Conservation (phyloP, 768 basidiomycete genomes). For the Imleria badia region DNA sequence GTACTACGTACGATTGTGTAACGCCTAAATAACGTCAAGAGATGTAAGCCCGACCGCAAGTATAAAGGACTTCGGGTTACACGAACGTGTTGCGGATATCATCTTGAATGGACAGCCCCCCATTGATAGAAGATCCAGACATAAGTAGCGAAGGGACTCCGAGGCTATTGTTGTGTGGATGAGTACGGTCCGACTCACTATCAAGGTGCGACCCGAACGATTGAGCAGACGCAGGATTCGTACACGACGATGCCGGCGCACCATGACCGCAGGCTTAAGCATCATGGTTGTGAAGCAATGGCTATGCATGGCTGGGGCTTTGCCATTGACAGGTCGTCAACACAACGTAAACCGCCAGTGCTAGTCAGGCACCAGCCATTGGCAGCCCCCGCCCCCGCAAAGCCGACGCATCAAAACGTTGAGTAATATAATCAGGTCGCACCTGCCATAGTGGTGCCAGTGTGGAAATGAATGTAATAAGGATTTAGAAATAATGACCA, state of each 20-base stretch:
- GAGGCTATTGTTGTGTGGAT: no score
- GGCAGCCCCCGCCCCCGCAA: background rate
- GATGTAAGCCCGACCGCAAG: background rate
- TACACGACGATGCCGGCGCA: background rate
- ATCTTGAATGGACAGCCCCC: background rate
- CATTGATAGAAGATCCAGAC: background rate
- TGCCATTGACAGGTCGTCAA: background rate
- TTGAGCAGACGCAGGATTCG: no score
- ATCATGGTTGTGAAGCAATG: background rate
- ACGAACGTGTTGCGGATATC: conserved; percentile 1
- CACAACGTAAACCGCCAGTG: no score
- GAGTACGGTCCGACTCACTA: background rate
- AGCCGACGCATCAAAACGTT: no score
- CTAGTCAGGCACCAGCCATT: background rate
- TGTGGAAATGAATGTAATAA: conserved; percentile 10
- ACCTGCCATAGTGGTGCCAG: background rate
- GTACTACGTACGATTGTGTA: conserved; percentile 10
- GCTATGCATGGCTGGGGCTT: background rate
- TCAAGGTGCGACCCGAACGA: no score
- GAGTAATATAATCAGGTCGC: background rate
- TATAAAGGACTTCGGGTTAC: background rate
- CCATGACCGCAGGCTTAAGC: background rate
- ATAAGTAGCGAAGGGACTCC: background rate
- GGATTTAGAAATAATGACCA: conserved; percentile 29
- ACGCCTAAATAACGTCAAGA: background rate